Evolutionary conservation across 2,329 filamentous ascomycete genomes (phyloP), one percentile per base, ranked within the genome.

Genomic region (Atkinsonella hypoxylon): DNA sequence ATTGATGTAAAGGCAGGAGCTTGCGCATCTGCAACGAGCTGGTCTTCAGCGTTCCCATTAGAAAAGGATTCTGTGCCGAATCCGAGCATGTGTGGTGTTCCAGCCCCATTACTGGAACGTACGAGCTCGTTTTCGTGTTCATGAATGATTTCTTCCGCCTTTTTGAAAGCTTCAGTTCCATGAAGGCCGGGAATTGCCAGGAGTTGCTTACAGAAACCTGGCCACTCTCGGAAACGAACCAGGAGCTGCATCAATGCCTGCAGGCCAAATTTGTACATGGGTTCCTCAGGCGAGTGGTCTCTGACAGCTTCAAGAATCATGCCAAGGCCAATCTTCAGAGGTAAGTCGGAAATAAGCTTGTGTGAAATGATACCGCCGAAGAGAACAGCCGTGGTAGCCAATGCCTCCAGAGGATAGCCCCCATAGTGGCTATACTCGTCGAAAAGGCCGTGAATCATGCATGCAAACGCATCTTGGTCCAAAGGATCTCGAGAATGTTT

Each of bases 281-380:
- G 83, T 54, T 90, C 83, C 32, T 94, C 86, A 0, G 86, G 81
- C 32, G 78, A 72, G 60, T 93, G 88, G 56, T 95, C 89, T 56
- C 88, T 79, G 22, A 98, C 89, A 12, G 93, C 89, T 65, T 98
- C 90, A n/a, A 97, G 74, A 55, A 98, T 95, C 89, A 98, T 96
- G 15, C 87, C 89, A 15, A 97, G 74, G n/a, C 88, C 93, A 51
- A 95, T 89, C 63, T 95, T 89, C 34, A 97, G 79, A 3, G 93
- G 89, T 17, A 98, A 79, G 41, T 89, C 85, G 6, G 89, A 89
- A 47, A 98, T 86, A 7, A 98, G 77, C 61, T 90, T 89, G 69
- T 89, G 93, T 48, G 90, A 90, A 61, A 98, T 95, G 56, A 97
- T 93, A 30, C 91, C 93, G 50, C 93, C 93, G 64, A 98, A 98